phyloP scores from a whole-genome alignment of 164 flowering plant genomes.

The Liriodendron chinense region DNA sequence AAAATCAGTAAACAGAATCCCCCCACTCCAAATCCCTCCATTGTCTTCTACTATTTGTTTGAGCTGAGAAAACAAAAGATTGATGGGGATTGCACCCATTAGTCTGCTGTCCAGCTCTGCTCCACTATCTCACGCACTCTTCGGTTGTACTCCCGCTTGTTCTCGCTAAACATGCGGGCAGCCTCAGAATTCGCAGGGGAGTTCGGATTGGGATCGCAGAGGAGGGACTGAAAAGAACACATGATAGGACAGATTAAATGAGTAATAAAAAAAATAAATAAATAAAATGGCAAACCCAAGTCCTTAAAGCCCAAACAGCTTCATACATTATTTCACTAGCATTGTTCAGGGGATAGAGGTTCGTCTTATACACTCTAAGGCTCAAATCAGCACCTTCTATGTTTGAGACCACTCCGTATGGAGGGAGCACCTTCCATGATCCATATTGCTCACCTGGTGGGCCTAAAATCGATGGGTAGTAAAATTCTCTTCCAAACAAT shows the following conservation, averaged over 20 bases:
- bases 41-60: not conserved
- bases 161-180: constrained; percentile 84
- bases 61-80: not conserved
- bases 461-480: too few relatives aligned
- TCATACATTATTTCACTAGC: too few relatives aligned
- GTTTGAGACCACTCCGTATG: too few relatives aligned
- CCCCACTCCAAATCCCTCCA: not conserved
- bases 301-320: not conserved
- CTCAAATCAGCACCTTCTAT: too few relatives aligned
- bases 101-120: constrained; percentile 97
- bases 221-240: constrained; percentile 56
- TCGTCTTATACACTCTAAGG: too few relatives aligned
- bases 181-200: constrained; percentile 96
- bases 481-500: too few relatives aligned
- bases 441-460: too few relatives aligned
- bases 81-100: constrained; percentile 1
- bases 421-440: too few relatives aligned
- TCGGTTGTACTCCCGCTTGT: constrained; percentile 83
- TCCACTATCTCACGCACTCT: constrained; percentile 82
- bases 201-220: constrained; percentile 88
- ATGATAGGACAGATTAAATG: not conserved
- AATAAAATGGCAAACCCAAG: not conserved
- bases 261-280: too few relatives aligned
- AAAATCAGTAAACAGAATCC: not conserved
- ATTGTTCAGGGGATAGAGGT: too few relatives aligned